These are phyloP conservation scores for Leccinum sublutescens DNA, from an alignment of 768 basidiomycete genomes.

Conservation along the genomic window DNA sequence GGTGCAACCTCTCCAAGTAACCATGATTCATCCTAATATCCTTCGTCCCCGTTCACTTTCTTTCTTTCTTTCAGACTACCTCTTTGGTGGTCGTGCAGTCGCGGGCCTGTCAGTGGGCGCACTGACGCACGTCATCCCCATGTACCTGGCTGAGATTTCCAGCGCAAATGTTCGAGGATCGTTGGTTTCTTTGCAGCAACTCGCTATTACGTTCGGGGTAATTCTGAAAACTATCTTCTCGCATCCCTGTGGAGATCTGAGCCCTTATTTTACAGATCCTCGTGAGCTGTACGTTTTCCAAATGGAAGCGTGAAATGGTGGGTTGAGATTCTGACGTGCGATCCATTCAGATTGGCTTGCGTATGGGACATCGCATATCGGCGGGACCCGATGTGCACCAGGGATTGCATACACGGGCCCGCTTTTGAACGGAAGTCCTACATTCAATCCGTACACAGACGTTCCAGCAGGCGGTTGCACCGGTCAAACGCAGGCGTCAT, in stretches of 20 bases:
- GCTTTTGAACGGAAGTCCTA: conserved; percentile 32
- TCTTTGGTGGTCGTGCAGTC: conserved; percentile 31
- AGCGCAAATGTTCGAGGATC: conserved; percentile 39
- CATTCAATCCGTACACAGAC: conserved; percentile 28
- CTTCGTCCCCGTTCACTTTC: neutral
- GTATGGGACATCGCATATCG: conserved; percentile 34
- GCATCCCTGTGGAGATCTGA: conserved; percentile 1
- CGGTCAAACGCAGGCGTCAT: conserved; percentile 31
- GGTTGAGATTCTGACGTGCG: neutral
- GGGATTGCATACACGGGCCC: conserved; percentile 28
- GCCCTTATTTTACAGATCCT: conserved; percentile 20
- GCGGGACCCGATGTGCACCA: conserved; percentile 33
- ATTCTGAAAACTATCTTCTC: conserved; percentile 5
- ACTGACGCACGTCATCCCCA: conserved; percentile 27
- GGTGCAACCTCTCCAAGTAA: conserved; percentile 28
- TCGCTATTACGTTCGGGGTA: conserved; percentile 37
- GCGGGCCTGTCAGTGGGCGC: conserved; percentile 19
- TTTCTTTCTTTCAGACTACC: conserved; percentile 15
- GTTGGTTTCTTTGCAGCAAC: conserved; percentile 36
- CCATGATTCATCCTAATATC: neutral
- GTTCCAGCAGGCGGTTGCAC: conserved; percentile 34
- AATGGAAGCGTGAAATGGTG: neutral
- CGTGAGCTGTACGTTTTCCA: conserved; percentile 29
- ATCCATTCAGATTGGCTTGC: conserved; percentile 29
- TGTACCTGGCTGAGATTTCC: conserved; percentile 40